A percentile compares a stretch with the other conserved stretches of the same genome.
Conservation (phyloP, 371 early-diverging fungal species). For the Mucor piriformis region DNA sequence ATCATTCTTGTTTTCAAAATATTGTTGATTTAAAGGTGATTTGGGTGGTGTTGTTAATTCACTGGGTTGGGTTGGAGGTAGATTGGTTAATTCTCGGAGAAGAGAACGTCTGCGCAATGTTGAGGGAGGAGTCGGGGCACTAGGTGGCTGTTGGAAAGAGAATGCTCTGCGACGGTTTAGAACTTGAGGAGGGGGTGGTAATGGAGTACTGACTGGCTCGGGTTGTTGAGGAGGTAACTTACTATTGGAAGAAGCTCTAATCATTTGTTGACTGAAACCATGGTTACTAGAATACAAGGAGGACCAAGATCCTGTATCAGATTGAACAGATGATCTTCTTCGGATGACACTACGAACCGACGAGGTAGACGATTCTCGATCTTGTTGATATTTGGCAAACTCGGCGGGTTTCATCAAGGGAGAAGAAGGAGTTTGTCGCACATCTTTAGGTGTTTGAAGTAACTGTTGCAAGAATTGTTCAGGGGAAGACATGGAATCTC, state of each 20-base stretch:
- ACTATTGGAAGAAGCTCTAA: slow-evolving; percentile 17
- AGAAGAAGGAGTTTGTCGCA: slow-evolving; percentile 18
- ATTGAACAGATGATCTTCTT: slow-evolving; percentile 38
- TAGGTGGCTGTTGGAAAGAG: slow-evolving; percentile 41
- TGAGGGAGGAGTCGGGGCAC: slow-evolving; percentile 10
- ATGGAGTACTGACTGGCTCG: neutral
- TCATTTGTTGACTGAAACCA: slow-evolving; percentile 16
- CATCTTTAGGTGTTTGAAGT: slow-evolving; percentile 22
- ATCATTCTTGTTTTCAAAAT: slow-evolving; percentile 1
- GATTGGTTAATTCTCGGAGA: slow-evolving; percentile 16
- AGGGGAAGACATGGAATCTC: slow-evolving; percentile 47
- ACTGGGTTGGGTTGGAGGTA: neutral
- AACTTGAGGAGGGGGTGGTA: slow-evolving; percentile 10
- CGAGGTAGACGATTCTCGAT: slow-evolving; percentile 31
- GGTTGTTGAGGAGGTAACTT: slow-evolving; percentile 8
- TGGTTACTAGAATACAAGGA: slow-evolving; percentile 15
- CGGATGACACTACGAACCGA: slow-evolving; percentile 17
- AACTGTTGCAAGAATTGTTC: slow-evolving; percentile 46
- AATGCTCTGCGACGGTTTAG: slow-evolving; percentile 40
- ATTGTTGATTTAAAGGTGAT: slow-evolving; percentile 23
- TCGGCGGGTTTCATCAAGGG: slow-evolving; percentile 29
- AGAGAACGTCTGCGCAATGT: slow-evolving; percentile 20
- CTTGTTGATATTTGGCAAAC: slow-evolving; percentile 29
- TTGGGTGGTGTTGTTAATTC: slow-evolving; percentile 5
- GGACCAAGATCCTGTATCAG: slow-evolving; percentile 21